These are phyloP conservation scores for Arabidopsis lyrata DNA, from an alignment of 441 rosid species.

Conservation along the genomic window DNA sequence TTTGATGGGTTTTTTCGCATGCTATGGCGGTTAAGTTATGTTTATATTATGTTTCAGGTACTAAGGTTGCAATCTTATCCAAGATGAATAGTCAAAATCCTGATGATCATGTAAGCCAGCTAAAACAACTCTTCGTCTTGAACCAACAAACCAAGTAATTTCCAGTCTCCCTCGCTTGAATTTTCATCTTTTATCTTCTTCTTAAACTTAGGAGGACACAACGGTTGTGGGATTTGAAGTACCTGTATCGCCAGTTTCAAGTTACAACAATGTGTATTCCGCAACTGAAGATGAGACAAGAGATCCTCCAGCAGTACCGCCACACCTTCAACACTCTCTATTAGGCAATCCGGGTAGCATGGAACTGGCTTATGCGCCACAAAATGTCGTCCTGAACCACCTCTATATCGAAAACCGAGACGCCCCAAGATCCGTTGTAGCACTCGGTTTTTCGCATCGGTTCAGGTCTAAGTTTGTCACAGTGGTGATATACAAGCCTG, in stretches of 20 bases:
- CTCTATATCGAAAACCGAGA: conserved; percentile 93
- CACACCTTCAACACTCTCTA: conserved; percentile 74
- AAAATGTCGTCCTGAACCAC: conserved; percentile 77
- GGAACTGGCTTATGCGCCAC: conserved; percentile 65
- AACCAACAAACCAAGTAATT: background rate
- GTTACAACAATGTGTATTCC: conserved; percentile 77
- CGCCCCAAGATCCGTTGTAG: conserved; percentile 84
- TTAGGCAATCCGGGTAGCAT: conserved; percentile 61
- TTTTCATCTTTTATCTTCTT: background rate
- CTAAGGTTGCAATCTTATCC: conserved; percentile 33
- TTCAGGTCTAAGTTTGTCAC: conserved; percentile 86
- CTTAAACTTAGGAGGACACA: conserved; percentile 66
- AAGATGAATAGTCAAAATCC: conserved; percentile 71
- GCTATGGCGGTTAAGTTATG: background rate
- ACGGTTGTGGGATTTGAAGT: conserved; percentile 88
- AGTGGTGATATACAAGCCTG: conserved; percentile 93
- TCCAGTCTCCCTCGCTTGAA: conserved; percentile 19
- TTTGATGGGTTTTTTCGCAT: background rate
- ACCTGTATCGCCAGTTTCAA: conserved; percentile 88
- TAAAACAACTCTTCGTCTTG: conserved; percentile 17
- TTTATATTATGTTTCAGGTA: conserved; percentile 27
- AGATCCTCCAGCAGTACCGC: conserved; percentile 85
- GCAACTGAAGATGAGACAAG: conserved; percentile 77
- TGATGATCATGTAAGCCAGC: conserved; percentile 62
- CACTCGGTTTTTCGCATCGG: conserved; percentile 92